Base-by-base conservation (phyloP, 129 eudicot species). In the Chrysanthemum lavandulifolium region DNA sequence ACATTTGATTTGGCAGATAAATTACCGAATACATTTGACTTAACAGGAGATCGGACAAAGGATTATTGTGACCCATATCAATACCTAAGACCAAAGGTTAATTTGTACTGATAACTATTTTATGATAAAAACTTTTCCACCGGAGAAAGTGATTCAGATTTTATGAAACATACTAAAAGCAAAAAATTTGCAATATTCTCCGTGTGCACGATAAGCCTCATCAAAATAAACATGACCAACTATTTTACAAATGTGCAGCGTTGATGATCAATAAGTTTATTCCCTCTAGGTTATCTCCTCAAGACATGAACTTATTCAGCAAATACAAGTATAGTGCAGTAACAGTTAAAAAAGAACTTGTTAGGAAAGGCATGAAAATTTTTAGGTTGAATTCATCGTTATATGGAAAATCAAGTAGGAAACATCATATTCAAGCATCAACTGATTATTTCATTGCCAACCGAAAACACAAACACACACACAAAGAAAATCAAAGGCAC, bases 381-480 rank as follows among this genome's bases (percentile, higher is more conserved):
- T 23, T 33, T 5, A 59, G 13, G 60, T 48, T 8, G 12, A 8
- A 50, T 62, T 25, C 25, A 23, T 23, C 25, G 25, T 23, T 23
- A 23, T 23, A 51, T 21, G 40, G 6, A 5, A 21, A 19, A 15
- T 54, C 67, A 40, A 36, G 66, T 56, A 3, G 55, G 3, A 71
- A 70, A 33, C 49, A 71, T 36, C 47, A 52, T 52, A 21, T 70
- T 40, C 48, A 21, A 71, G 51, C 16, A 57, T 59, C 16, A 3
- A 58, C 50, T 19, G 47, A 2, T 25, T 54, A 61, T 13, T 23
- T 21, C 21, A 57, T 12, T 14, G 25, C 5, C 52, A 16, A 74
- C 29, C 25, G 25, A 23, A 3, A 1, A 48, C 51, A 13, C 43
- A 59, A 4, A n/a, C 31, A 10, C 1, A 14, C 1, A 14, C 6